Evolutionary conservation across 192 early-diverging fungal species (phyloP).

Genomic region (Linnemannia hyalina): DNA sequence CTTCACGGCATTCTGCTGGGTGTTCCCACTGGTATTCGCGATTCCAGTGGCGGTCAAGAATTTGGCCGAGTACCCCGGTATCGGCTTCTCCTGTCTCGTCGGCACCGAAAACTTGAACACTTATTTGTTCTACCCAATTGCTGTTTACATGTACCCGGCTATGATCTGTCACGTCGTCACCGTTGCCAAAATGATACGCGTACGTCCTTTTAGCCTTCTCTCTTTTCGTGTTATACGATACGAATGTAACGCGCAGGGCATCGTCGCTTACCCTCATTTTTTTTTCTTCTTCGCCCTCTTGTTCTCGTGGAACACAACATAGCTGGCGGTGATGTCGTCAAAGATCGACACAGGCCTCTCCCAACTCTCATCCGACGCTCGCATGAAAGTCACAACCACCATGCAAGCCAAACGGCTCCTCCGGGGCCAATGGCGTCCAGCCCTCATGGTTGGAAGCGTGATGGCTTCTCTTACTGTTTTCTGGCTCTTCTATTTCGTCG

Average conservation of each 20-base stretch:
- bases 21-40: conserved; percentile 33
- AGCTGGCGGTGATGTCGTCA: conserved; percentile 48
- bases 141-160: conserved; percentile 48
- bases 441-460: conserved; percentile 38
- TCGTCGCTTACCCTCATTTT: neutral
- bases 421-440: conserved; percentile 52
- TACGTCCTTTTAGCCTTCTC: conserved; percentile 3
- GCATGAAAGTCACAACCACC: conserved; percentile 36
- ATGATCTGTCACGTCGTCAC: conserved; percentile 45
- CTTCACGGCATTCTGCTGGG: conserved; percentile 43
- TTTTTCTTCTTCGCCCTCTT: neutral
- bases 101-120: conserved; percentile 34
- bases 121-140: conserved; percentile 49
- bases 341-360: conserved; percentile 44
- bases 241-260: no score
- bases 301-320: neutral
- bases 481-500: conserved; percentile 49
- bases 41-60: conserved; percentile 49
- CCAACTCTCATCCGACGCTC: conserved; percentile 39
- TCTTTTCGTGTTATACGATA: neutral
- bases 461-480: conserved; percentile 48
- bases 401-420: conserved; percentile 53
- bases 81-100: conserved; percentile 52
- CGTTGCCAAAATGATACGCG: conserved; percentile 49
- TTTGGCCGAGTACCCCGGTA: conserved; percentile 47